Evolutionary conservation across 345 rosid genomes (phyloP).

Genomic region (Passiflora organensis): DNA sequence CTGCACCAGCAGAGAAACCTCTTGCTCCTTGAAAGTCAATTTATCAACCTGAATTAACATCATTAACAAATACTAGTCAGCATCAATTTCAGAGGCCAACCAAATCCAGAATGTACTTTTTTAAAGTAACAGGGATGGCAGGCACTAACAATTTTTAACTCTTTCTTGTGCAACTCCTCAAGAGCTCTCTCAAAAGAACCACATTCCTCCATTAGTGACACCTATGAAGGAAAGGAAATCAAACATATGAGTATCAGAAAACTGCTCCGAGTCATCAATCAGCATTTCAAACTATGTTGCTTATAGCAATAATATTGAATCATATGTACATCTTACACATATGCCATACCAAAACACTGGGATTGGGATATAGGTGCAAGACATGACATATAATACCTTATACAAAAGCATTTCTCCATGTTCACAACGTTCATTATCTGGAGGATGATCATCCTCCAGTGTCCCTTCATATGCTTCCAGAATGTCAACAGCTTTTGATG

Average conservation of each 20-base stretch:
- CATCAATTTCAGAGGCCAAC: background rate
- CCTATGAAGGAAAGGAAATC: conserved; percentile 43
- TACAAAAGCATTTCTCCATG: conserved; percentile 98
- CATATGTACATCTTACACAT: background rate
- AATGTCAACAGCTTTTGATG: conserved; percentile 94
- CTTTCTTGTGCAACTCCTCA: conserved; percentile 72
- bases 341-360: background rate
- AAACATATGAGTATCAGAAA: background rate
- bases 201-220: conserved; percentile 86
- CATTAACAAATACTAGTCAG: background rate
- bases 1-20: conserved; percentile 74
- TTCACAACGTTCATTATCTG: conserved; percentile 90
- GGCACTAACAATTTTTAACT: conserved; percentile 66
- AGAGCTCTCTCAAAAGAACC: conserved; percentile 63
- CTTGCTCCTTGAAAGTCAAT: conserved; percentile 79
- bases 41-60: conserved; percentile 68
- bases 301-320: too few relatives aligned
- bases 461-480: conserved; percentile 99
- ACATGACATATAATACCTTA: conserved; percentile 49
- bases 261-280: background rate
- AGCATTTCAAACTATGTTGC: too few relatives aligned
- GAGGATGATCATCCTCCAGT: conserved; percentile 95
- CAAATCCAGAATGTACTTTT: background rate
- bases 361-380: background rate
- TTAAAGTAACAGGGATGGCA: too few relatives aligned